Conservation (phyloP, 2,329 filamentous ascomycete species). For the Fusarium irregulare region DNA sequence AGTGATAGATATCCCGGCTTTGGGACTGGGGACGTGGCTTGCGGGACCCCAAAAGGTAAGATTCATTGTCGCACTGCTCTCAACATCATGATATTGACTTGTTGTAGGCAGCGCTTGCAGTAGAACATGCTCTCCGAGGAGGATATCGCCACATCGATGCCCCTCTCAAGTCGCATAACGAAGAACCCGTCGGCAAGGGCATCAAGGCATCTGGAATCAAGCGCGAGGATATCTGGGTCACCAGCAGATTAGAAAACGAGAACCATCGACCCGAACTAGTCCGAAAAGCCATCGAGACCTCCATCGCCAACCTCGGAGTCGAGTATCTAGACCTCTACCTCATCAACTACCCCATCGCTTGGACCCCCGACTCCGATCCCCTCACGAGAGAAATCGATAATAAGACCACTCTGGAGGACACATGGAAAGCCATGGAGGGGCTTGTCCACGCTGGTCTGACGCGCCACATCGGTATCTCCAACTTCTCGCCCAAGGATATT, state of each 20-base stretch:
- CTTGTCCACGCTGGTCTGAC: constrained; percentile 37
- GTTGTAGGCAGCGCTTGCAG: constrained; percentile 53
- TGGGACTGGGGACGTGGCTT: constrained; percentile 53
- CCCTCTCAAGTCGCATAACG: constrained; percentile 71
- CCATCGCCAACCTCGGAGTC: constrained; percentile 47
- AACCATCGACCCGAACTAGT: constrained; percentile 47
- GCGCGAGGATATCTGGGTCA: constrained; percentile 47
- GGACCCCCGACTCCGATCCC: constrained; percentile 28
- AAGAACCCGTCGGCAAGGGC: constrained; percentile 60
- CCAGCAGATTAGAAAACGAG: constrained; percentile 52
- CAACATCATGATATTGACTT: not conserved
- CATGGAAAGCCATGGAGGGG: constrained; percentile 49
- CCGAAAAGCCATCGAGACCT: constrained; percentile 46
- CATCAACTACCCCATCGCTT: constrained; percentile 47
- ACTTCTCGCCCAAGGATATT: constrained; percentile 65
- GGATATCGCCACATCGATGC: constrained; percentile 70
- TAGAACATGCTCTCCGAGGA: constrained; percentile 62
- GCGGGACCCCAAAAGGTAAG: constrained; percentile 24
- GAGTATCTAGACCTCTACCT: constrained; percentile 50
- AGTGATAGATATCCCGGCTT: constrained; percentile 43
- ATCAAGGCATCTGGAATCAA: constrained; percentile 50
- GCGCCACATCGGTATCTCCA: constrained; percentile 63
- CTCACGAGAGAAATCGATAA: constrained; percentile 31
- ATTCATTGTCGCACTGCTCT: rapidly evolving
- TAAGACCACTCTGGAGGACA: constrained; percentile 42